A percentile compares a stretch with the other conserved stretches of the same genome.
Conservation (phyloP, 2,329 filamentous ascomycete species). For the Colletotrichum siamense region DNA sequence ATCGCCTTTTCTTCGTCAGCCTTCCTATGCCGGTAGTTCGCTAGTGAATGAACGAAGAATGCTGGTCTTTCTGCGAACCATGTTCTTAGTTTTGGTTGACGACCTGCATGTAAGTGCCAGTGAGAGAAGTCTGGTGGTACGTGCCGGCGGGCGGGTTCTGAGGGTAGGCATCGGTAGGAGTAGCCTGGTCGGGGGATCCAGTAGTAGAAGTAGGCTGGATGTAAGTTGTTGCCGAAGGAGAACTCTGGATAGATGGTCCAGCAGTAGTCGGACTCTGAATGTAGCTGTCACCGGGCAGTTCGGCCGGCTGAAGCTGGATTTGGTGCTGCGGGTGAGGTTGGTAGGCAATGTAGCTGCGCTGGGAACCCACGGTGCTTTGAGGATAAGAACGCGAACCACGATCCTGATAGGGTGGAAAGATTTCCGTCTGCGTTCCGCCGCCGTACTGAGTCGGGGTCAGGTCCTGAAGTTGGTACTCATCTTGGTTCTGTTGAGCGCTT, state of each 20-base stretch:
- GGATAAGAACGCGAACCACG: neutral
- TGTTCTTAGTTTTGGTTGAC: neutral
- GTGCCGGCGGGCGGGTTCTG: neutral
- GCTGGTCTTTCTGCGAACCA: neutral
- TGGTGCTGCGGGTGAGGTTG: neutral
- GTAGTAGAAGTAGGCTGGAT: neutral
- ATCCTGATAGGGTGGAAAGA: neutral
- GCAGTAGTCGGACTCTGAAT: neutral
- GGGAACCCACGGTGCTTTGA: neutral
- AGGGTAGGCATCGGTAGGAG: neutral
- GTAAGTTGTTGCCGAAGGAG: neutral
- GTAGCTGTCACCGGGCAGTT: neutral
- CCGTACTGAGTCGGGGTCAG: neutral
- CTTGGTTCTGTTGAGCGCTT: neutral
- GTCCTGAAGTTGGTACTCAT: neutral
- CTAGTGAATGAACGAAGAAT: neutral
- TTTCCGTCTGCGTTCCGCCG: neutral
- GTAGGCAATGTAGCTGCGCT: neutral
- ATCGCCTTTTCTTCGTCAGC: neutral
- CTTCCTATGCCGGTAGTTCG: neutral
- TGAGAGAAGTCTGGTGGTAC: neutral
- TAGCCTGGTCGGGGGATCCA: neutral
- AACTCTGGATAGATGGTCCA: neutral
- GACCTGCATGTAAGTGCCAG: neutral
- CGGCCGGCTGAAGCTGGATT: neutral